phyloP scores from a whole-genome alignment of 306 rosid genomes.

The Cucurbita maxima region DNA sequence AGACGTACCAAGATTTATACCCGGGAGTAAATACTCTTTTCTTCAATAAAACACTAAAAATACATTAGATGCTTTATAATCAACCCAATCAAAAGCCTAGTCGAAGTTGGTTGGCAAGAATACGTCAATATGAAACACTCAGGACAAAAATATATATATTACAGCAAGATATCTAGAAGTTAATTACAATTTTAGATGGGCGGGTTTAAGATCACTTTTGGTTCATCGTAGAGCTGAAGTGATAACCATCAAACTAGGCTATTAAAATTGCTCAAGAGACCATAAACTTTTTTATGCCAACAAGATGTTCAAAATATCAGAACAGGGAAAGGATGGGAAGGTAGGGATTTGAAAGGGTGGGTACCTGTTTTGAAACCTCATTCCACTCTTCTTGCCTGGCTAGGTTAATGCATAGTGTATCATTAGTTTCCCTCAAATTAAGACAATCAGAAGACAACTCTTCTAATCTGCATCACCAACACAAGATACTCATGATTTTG shows the following conservation, averaged over 20 bases:
- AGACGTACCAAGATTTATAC: background rate
- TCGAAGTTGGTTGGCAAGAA: background rate
- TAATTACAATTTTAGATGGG: background rate
- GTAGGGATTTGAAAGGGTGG: background rate
- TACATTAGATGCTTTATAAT: background rate
- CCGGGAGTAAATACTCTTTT: background rate
- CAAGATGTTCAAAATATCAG: background rate
- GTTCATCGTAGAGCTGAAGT: background rate
- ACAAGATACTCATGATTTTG: conserved; percentile 7
- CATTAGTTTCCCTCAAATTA: conserved; percentile 37
- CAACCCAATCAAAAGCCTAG: background rate
- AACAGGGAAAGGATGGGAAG: background rate
- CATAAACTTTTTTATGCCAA: background rate
- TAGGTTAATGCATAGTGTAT: conserved; percentile 37
- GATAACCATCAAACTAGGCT: background rate
- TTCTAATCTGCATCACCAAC: conserved; percentile 50
- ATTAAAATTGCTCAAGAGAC: background rate
- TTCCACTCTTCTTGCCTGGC: conserved; percentile 39
- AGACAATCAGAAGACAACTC: conserved; percentile 47
- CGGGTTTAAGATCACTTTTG: background rate
- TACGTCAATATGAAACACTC: background rate
- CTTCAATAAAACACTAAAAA: background rate
- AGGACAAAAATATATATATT: background rate
- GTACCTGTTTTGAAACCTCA: conserved; percentile 57
- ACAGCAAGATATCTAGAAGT: background rate